A percentile compares a stretch with the other conserved stretches of the same genome.
phyloP scores from a whole-genome alignment of 805 yeast genomes.

The Lipomyces orientalis region DNA sequence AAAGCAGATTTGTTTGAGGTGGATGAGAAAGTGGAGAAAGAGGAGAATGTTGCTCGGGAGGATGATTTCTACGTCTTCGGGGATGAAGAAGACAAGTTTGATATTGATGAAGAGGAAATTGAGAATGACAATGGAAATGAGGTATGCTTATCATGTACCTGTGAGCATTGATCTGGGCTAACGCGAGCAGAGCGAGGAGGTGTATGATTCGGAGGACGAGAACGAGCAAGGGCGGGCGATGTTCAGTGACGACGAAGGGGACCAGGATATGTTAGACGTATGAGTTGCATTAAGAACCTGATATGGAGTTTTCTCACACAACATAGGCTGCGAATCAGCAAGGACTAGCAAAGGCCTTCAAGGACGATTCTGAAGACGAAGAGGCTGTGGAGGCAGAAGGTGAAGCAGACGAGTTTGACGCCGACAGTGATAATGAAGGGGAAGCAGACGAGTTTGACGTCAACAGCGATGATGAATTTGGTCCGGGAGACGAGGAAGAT shows the following conservation, averaged over 20 bases:
- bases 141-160: conserved; percentile 44
- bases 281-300: neutral
- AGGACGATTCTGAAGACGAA: conserved; percentile 31
- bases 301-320: neutral
- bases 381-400: conserved; percentile 37
- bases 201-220: conserved; percentile 70
- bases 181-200: conserved; percentile 43
- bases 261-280: conserved; percentile 56
- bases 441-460: conserved; percentile 33
- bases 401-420: conserved; percentile 33
- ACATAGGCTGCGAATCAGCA: conserved; percentile 38
- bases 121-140: conserved; percentile 47
- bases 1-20: conserved; percentile 29
- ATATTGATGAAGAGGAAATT: conserved; percentile 65
- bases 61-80: conserved; percentile 36
- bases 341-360: conserved; percentile 41
- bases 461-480: conserved; percentile 51
- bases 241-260: conserved; percentile 78
- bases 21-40: neutral
- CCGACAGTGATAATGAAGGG: conserved; percentile 47
- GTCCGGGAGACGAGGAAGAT: conserved; percentile 65
- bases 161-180: neutral
- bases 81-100: conserved; percentile 44
- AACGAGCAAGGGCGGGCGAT: conserved; percentile 59
- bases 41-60: conserved; percentile 50